Conservation (phyloP, 257 asterid species). For the Mitragyna speciosa region DNA sequence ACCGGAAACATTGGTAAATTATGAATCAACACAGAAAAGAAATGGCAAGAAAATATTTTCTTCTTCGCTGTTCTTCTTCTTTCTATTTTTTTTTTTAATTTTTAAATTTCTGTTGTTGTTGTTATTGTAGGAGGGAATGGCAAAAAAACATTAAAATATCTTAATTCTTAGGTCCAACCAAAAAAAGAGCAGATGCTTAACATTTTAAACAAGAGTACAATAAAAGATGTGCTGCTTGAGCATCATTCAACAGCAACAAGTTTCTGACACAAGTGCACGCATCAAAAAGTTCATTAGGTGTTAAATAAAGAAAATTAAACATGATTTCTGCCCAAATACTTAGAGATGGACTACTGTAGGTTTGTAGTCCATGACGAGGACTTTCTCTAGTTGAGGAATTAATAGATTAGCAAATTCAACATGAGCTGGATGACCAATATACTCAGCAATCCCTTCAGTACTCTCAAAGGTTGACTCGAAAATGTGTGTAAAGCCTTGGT, state of each 20-base stretch:
- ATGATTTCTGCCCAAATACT: slow-evolving; percentile 8
- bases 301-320: not conserved
- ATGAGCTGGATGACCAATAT: slow-evolving; percentile 60
- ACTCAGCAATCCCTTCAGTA: slow-evolving; percentile 73
- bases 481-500: slow-evolving; percentile 89
- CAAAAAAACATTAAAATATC: too few relatives aligned
- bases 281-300: not conserved
- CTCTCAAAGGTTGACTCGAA: slow-evolving; percentile 84
- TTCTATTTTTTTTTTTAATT: too few relatives aligned
- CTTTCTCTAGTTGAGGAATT: slow-evolving; percentile 62
- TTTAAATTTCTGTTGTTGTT: too few relatives aligned
- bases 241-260: not conserved
- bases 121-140: too few relatives aligned
- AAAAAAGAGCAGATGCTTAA: not conserved
- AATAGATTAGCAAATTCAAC: slow-evolving; percentile 51
- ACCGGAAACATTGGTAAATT: too few relatives aligned
- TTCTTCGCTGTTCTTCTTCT: too few relatives aligned
- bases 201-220: not conserved
- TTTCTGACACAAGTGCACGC: not conserved
- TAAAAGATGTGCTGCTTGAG: not conserved
- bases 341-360: slow-evolving; percentile 50
- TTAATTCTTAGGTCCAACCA: not conserved
- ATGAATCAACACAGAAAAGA: too few relatives aligned
- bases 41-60: too few relatives aligned
- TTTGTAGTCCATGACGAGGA: slow-evolving; percentile 63